Conservation (phyloP, 805 yeast genomes). For the Ogataea trehaloabstinens region DNA sequence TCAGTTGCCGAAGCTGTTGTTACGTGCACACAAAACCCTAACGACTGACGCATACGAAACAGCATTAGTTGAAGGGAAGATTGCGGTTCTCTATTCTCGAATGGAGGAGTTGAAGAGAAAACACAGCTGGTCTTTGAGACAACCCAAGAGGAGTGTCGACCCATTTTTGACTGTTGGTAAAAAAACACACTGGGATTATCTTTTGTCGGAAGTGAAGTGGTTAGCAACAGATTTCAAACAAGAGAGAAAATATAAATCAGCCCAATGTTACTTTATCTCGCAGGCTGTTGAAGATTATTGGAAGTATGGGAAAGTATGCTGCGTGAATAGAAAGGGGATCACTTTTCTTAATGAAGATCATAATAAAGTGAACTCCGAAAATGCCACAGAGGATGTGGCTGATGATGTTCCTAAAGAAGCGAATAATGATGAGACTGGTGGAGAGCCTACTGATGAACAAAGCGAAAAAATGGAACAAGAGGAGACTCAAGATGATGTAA, state of each 20-base stretch:
- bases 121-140: slow-evolving; percentile 88
- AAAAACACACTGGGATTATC: slow-evolving; percentile 67
- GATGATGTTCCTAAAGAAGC: neutral
- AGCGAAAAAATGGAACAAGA: slow-evolving; percentile 4
- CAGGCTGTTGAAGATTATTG: slow-evolving; percentile 76
- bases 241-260: slow-evolving; percentile 63
- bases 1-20: slow-evolving; percentile 76
- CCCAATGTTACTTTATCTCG: slow-evolving; percentile 67
- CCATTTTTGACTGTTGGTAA: slow-evolving; percentile 47
- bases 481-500: slow-evolving; percentile 8
- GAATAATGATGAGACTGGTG: neutral
- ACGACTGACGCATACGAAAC: slow-evolving; percentile 83
- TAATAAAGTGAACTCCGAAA: neutral
- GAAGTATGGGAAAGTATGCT: slow-evolving; percentile 67
- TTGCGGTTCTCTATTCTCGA: slow-evolving; percentile 83
- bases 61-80: slow-evolving; percentile 84
- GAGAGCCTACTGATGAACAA: slow-evolving; percentile 7
- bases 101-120: slow-evolving; percentile 88
- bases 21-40: slow-evolving; percentile 82
- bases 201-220: slow-evolving; percentile 82
- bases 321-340: slow-evolving; percentile 55
- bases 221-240: slow-evolving; percentile 76
- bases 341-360: slow-evolving; percentile 19
- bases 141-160: slow-evolving; percentile 68
- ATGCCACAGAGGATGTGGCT: neutral